These are phyloP conservation scores for Flaveria ramosissima DNA, from an alignment of 129 eudicot genomes.

Conservation along the genomic window DNA sequence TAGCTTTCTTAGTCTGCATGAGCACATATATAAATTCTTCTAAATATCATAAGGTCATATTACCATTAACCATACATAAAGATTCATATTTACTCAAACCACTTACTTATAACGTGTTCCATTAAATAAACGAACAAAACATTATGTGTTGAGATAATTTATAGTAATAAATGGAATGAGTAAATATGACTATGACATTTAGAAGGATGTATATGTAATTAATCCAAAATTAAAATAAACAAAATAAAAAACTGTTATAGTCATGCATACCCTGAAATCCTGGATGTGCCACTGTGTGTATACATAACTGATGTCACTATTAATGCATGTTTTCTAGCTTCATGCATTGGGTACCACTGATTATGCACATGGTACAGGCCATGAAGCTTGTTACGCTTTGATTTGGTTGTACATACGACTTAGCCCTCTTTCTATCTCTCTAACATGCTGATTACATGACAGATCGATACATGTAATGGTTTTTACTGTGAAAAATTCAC, in stretches of 20 bases:
- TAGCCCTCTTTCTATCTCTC: constrained; percentile 28
- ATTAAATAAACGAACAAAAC: no score
- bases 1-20: neutral
- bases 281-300: neutral
- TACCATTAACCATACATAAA: neutral
- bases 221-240: no score
- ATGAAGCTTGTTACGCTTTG: constrained; percentile 3
- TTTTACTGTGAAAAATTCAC: constrained; percentile 81
- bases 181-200: no score
- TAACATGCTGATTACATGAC: constrained; percentile 39
- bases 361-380: constrained; percentile 13
- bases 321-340: constrained; percentile 18
- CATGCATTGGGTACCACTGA: constrained; percentile 10
- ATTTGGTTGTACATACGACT: constrained; percentile 27
- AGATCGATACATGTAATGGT: constrained; percentile 96
- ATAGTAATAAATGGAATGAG: no score
- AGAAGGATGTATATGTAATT: no score
- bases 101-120: no score
- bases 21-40: neutral
- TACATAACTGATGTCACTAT: neutral
- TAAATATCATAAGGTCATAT: neutral
- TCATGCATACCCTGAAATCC: neutral
- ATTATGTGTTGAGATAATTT: no score
- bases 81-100: neutral
- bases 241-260: neutral